These are phyloP conservation scores for Trichoderma sp. DNA, from an alignment of 2,329 filamentous ascomycete genomes.

Conservation along the genomic window DNA sequence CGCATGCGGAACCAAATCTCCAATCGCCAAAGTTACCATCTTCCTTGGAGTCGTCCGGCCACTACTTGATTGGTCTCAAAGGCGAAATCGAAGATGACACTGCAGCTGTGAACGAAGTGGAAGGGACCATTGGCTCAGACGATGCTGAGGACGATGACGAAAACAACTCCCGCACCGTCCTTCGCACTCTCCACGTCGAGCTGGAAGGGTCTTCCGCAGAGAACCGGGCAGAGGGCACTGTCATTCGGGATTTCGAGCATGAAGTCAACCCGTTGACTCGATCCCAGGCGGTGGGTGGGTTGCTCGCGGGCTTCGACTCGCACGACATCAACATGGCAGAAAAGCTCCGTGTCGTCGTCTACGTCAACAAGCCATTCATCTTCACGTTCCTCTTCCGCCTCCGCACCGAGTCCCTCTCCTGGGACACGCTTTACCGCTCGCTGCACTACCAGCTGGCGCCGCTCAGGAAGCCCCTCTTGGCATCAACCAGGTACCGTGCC, in stretches of 20 bases:
- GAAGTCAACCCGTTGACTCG: slow-evolving; percentile 32
- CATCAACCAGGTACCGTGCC: slow-evolving; percentile 57
- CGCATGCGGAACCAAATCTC: not conserved
- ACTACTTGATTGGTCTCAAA: slow-evolving; percentile 67
- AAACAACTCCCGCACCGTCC: slow-evolving; percentile 54
- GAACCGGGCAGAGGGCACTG: slow-evolving; percentile 43
- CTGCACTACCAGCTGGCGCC: slow-evolving; percentile 61
- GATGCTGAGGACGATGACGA: slow-evolving; percentile 31
- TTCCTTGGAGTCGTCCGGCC: slow-evolving; percentile 37
- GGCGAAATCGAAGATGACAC: slow-evolving; percentile 57
- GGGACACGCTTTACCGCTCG: slow-evolving; percentile 56
- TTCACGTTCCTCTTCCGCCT: slow-evolving; percentile 69
- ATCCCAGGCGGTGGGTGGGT: slow-evolving; percentile 36
- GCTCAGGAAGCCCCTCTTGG: slow-evolving; percentile 54
- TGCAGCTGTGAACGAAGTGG: slow-evolving; percentile 32
- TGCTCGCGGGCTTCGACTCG: slow-evolving; percentile 33
- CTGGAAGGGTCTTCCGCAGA: slow-evolving; percentile 44
- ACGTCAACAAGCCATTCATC: slow-evolving; percentile 72
- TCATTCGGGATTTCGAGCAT: slow-evolving; percentile 46
- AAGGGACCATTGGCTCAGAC: slow-evolving; percentile 32
- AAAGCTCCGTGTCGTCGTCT: slow-evolving; percentile 67
- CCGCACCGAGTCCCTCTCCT: slow-evolving; percentile 57
- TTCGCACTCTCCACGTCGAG: slow-evolving; percentile 68
- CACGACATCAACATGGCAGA: slow-evolving; percentile 55
- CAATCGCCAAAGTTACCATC: slow-evolving; percentile 21